Base-by-base conservation (phyloP, 2,329 filamentous ascomycete genomes). In the Phyllosticta capitalensis region DNA sequence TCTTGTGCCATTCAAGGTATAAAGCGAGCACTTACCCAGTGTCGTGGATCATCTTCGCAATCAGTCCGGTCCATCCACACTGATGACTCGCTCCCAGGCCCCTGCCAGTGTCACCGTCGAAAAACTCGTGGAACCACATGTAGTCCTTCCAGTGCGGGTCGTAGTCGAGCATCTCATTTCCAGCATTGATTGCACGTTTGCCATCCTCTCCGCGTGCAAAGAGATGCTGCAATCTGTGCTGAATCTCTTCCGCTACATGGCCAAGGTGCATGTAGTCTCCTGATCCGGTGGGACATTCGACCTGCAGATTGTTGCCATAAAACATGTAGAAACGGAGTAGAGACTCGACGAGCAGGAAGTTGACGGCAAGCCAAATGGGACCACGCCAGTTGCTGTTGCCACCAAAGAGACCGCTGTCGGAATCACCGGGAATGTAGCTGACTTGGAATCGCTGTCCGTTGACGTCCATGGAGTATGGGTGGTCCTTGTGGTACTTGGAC, bases 381-480 rank as follows among this genome's bases (percentile, higher is more conserved):
- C 78, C 92, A 76, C 92, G 85, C 92, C 92, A 97, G 75, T 97
- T 97, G 73, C 91, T 96, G 81, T 97, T 97, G 65, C 92, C 92
- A 57, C 92, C 92, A 68, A 97, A 97, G 5, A 97, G 82, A 3
- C 90, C 90, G 68, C 89, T 96, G 75, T 97, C 92, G 0, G 92
- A 96, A 71, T 97, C 92, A n/a, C 92, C 94, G 1, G 94, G 86
- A 19, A 97, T 85, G 69, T 97, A 97, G 66, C 85, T 83, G 49
- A 97, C 92, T 60, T 85, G 83, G 77, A 96, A 97, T 28, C 81
- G 82, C 71, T 96, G 90, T 0, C 90, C 91, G 65, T 97, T 95
- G 61, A 96, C 92, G 58, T 95, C 88, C 92, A 97, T 97, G 0
- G 89, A 89, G 72, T 90, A 94, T 0, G 94, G 94, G 65, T 96